These are phyloP conservation scores for Plantago major DNA, from an alignment of 257 asterid genomes.

Conservation along the genomic window DNA sequence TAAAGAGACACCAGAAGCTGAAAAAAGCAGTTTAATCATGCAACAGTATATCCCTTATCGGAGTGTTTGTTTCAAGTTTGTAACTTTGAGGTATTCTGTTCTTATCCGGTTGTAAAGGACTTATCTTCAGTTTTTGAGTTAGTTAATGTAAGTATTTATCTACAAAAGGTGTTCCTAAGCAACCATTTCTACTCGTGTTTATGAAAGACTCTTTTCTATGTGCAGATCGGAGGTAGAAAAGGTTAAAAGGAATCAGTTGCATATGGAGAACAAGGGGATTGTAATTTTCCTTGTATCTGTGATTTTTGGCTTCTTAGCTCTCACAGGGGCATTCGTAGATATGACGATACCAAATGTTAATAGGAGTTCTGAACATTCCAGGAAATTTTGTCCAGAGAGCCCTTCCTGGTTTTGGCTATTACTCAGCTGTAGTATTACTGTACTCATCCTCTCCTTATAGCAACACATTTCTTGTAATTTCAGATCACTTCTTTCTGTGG, in stretches of 20 bases:
- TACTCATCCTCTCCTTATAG: constrained; percentile 52
- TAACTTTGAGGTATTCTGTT: not conserved
- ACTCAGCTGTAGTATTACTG: constrained; percentile 42
- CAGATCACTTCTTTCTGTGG: constrained; percentile 17
- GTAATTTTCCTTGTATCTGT: constrained; percentile 56
- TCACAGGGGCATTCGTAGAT: constrained; percentile 44
- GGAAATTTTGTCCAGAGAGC: constrained; percentile 62
- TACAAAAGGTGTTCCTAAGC: too few relatives aligned
- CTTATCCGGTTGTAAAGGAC: not conserved
- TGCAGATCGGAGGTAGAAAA: constrained; percentile 71
- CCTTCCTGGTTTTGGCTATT: constrained; percentile 73
- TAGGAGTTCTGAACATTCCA: constrained; percentile 35
- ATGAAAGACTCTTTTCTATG: not conserved
- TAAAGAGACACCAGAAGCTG: too few relatives aligned
- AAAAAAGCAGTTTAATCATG: too few relatives aligned
- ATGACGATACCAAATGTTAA: constrained; percentile 27
- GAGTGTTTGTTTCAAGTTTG: too few relatives aligned
- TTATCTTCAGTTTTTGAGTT: too few relatives aligned
- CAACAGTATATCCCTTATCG: too few relatives aligned
- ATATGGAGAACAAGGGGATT: constrained; percentile 81
- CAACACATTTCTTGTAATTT: constrained; percentile 13
- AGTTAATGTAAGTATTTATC: too few relatives aligned
- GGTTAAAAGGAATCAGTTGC: constrained; percentile 53
- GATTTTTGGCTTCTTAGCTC: constrained; percentile 47
- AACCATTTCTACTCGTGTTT: not conserved